Evolutionary conservation across 1,284 basidiomycete species (phyloP).

Genomic region (Ceratorhiza oryzae-sativae): DNA sequence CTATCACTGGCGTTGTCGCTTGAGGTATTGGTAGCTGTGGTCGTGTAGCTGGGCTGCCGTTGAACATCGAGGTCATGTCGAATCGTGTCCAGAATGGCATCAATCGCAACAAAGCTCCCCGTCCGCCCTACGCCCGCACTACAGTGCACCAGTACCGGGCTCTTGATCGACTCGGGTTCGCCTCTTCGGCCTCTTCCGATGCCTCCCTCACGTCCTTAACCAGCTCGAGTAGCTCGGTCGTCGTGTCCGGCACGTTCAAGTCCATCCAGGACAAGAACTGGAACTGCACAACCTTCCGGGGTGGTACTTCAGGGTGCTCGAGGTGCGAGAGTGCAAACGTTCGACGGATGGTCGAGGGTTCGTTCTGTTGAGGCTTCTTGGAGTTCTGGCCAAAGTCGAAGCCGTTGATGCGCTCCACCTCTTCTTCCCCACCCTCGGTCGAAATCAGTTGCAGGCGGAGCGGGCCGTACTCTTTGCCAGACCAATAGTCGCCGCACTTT

Average conservation of each 20-base stretch:
- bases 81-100: slow-evolving; percentile 83
- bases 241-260: slow-evolving; percentile 88
- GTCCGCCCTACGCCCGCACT: slow-evolving; percentile 93
- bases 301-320: slow-evolving; percentile 62
- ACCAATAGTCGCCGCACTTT: slow-evolving; percentile 95
- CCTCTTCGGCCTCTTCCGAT: slow-evolving; percentile 62
- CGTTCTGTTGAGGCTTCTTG: slow-evolving; percentile 3
- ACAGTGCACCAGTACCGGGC: slow-evolving; percentile 76
- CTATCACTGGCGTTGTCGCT: slow-evolving; percentile 18
- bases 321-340: slow-evolving; percentile 72
- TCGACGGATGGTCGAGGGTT: slow-evolving; percentile 60
- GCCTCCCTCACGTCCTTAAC: slow-evolving; percentile 65
- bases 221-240: slow-evolving; percentile 73
- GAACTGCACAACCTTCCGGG: slow-evolving; percentile 69
- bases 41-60: not conserved
- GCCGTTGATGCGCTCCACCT: slow-evolving; percentile 48
- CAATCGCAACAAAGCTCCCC: slow-evolving; percentile 88
- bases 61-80: slow-evolving; percentile 61
- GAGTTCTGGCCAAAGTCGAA: slow-evolving; percentile 51
- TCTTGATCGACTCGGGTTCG: slow-evolving; percentile 53
- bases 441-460: slow-evolving; percentile 69
- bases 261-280: slow-evolving; percentile 95
- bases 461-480: slow-evolving; percentile 72
- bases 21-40: slow-evolving; percentile 6
- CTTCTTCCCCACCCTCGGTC: slow-evolving; percentile 63